Conservation (phyloP, 768 basidiomycete species). For the Lanmaoa rubissima region DNA sequence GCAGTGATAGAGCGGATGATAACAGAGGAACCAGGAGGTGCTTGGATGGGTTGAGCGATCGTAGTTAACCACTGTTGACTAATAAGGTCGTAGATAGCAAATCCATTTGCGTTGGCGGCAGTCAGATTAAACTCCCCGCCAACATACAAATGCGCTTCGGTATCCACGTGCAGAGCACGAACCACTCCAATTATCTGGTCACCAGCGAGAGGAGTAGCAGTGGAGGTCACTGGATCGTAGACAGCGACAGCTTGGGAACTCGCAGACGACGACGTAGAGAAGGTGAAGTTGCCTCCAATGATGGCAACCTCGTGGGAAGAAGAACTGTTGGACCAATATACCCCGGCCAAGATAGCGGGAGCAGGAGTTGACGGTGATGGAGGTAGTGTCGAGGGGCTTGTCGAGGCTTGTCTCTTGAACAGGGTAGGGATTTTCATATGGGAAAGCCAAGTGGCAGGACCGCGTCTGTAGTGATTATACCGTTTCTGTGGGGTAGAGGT, state of each 20-base stretch:
- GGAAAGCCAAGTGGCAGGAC: conserved; percentile 48
- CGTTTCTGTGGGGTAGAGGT: conserved; percentile 38
- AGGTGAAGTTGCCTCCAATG: conserved; percentile 89
- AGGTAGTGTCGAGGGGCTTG: conserved; percentile 52
- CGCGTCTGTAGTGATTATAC: conserved; percentile 36
- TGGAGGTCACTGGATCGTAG: conserved; percentile 57
- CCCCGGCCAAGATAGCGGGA: conserved; percentile 81
- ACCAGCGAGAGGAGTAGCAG: conserved; percentile 56
- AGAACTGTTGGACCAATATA: conserved; percentile 85
- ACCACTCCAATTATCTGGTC: conserved; percentile 73
- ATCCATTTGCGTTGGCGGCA: conserved; percentile 57
- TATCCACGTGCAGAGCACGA: conserved; percentile 65
- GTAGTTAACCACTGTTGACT: conserved; percentile 59
- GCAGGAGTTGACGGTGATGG: conserved; percentile 54
- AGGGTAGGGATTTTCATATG: conserved; percentile 43
- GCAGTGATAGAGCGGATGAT: conserved; percentile 70
- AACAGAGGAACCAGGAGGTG: conserved; percentile 49
- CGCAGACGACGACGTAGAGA: conserved; percentile 39
- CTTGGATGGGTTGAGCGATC: conserved; percentile 59
- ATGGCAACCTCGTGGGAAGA: conserved; percentile 66
- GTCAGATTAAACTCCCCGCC: conserved; percentile 80
- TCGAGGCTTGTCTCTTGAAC: conserved; percentile 50
- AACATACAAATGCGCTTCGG: conserved; percentile 64
- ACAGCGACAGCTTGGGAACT: conserved; percentile 60
- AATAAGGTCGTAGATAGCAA: conserved; percentile 79